A percentile compares a stretch with the other conserved stretches of the same genome.
These are phyloP conservation scores for Scedosporium aurantiacum DNA, from an alignment of 2,329 filamentous ascomycete genomes.

Conservation along the genomic window DNA sequence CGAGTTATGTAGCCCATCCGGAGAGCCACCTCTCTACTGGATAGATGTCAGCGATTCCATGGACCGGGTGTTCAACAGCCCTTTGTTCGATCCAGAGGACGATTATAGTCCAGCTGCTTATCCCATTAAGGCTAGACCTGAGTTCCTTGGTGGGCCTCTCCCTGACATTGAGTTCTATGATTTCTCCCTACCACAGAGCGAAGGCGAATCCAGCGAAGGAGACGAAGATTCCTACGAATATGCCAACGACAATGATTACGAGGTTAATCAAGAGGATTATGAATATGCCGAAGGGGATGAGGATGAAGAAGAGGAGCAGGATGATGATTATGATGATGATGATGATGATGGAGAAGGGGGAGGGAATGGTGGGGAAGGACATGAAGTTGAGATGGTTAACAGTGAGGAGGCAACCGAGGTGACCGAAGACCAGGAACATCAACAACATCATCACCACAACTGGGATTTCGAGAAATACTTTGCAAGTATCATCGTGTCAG, in stretches of 20 bases:
- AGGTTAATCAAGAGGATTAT: too few relatives aligned
- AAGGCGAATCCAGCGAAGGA: neutral
- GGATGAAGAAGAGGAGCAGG: neutral
- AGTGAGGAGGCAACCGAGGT: neutral
- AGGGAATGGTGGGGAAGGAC: too few relatives aligned
- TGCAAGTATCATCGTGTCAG: too few relatives aligned
- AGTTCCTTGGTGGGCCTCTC: neutral
- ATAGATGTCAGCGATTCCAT: neutral
- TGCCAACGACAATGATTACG: neutral
- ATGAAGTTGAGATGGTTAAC: neutral
- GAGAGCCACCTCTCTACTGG: neutral
- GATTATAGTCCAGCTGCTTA: neutral
- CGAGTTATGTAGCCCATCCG: neutral
- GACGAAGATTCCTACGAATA: constrained; percentile 8
- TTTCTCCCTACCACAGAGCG: neutral
- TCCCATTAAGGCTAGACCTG: neutral
- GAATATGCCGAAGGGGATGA: neutral
- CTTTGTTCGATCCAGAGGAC: neutral
- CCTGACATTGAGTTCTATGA: neutral
- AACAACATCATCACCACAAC: too few relatives aligned
- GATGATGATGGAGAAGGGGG: neutral
- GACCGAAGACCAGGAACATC: neutral
- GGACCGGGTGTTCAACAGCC: neutral
- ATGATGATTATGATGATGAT: neutral
- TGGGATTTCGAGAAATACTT: too few relatives aligned